phyloP scores from a whole-genome alignment of 768 basidiomycete species.

The Mycena albidolilacea region DNA sequence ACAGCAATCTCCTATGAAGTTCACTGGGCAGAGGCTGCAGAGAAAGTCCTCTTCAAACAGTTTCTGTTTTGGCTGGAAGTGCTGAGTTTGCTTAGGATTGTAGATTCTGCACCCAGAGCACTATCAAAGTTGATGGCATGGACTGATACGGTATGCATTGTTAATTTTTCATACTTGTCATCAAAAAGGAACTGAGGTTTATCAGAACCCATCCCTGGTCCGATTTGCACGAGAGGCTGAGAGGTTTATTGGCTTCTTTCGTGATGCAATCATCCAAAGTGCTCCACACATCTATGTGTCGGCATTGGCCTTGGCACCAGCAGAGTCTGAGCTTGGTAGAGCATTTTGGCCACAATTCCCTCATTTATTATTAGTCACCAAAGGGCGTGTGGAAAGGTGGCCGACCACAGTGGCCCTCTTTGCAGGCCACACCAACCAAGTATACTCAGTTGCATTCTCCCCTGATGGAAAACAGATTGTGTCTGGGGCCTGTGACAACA shows the following conservation, averaged over 20 bases:
- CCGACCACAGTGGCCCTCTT: not conserved
- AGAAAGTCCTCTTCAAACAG: not conserved
- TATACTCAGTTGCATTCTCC: not conserved
- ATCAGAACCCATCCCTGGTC: not conserved
- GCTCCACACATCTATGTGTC: constrained; percentile 5
- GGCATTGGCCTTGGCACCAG: constrained; percentile 1
- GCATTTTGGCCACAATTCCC: constrained; percentile 4
- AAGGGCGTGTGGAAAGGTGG: not conserved
- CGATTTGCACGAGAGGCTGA: constrained; percentile 1
- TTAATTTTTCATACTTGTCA: too few relatives aligned
- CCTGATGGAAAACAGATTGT: not conserved
- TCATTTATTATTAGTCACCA: not conserved
- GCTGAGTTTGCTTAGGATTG: constrained; percentile 1
- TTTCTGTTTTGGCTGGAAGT: constrained; percentile 16
- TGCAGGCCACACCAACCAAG: not conserved
- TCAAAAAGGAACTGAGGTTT: not conserved
- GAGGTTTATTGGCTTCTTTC: not conserved
- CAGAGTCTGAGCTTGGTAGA: not conserved
- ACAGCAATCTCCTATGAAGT: not conserved
- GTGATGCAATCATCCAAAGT: constrained; percentile 10
- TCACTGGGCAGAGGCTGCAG: not conserved
- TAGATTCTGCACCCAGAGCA: not conserved
- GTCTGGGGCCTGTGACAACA: not conserved
- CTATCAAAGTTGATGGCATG: not conserved
- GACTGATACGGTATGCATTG: not conserved